A percentile compares a stretch with the other conserved stretches of the same genome.
Conservation (phyloP, 768 basidiomycete species). For the Mycena floridula region DNA sequence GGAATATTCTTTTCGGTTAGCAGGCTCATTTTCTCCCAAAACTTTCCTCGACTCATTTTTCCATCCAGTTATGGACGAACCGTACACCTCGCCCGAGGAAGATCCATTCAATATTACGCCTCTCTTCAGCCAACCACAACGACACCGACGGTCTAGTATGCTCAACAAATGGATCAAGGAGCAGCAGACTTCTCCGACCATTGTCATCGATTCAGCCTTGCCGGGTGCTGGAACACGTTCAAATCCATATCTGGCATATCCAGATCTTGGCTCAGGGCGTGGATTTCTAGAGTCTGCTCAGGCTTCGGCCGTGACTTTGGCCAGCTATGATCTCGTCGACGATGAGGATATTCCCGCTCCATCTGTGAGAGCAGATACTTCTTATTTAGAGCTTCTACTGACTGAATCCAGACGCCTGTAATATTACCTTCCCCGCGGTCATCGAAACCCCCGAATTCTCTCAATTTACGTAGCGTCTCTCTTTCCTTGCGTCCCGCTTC, state of each 20-base stretch:
- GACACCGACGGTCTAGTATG: slow-evolving; percentile 42
- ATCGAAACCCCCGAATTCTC: slow-evolving; percentile 28
- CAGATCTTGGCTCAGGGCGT: slow-evolving; percentile 25
- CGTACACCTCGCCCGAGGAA: slow-evolving; percentile 46
- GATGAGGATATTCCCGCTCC: slow-evolving; percentile 46
- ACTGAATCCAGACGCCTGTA: slow-evolving; percentile 1
- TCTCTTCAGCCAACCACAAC: slow-evolving; percentile 25
- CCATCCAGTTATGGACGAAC: slow-evolving; percentile 30
- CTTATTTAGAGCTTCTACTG: neutral
- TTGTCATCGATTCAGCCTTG: slow-evolving; percentile 2
- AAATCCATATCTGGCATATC: slow-evolving; percentile 36
- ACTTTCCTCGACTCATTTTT: too few species aligned
- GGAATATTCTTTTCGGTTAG: too few species aligned
- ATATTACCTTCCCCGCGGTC: slow-evolving; percentile 25
- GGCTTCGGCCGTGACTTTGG: slow-evolving; percentile 28
- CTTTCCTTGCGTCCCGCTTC: slow-evolving; percentile 13
- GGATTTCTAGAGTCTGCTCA: slow-evolving; percentile 11
- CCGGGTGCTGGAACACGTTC: slow-evolving; percentile 19
- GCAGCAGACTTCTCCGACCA: slow-evolving; percentile 26
- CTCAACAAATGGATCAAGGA: slow-evolving; percentile 51
- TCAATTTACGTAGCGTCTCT: slow-evolving; percentile 24
- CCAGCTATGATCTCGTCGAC: slow-evolving; percentile 44
- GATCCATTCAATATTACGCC: slow-evolving; percentile 43
- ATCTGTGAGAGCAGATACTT: too few species aligned
- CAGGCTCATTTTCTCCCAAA: too few species aligned